Evolutionary conservation across 2,329 filamentous ascomycete species (phyloP).

Genomic region (Colletotrichum nymphaeae): DNA sequence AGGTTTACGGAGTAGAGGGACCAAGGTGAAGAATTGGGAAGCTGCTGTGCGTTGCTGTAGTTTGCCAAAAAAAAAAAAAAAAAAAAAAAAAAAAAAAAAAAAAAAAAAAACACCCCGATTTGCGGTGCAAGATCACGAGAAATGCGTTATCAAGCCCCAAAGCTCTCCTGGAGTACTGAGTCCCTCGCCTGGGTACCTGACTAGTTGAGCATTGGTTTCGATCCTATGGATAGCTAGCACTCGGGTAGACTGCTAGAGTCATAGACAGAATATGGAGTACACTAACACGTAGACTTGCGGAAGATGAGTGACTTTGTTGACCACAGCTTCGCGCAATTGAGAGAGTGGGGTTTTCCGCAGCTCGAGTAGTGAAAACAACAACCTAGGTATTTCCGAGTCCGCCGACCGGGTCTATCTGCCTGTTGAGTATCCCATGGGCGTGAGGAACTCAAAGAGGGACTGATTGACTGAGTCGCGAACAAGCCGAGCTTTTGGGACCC

Average conservation of each 20-base stretch:
- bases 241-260: too few species aligned
- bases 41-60: neutral
- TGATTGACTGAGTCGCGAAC: constrained; percentile 16
- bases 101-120: too few species aligned
- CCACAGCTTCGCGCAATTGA: neutral
- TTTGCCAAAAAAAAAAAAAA: too few species aligned
- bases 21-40: neutral
- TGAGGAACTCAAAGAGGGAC: neutral
- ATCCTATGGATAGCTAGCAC: neutral
- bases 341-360: neutral
- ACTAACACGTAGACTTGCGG: neutral
- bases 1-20: neutral
- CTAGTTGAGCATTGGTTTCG: too few species aligned
- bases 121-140: neutral
- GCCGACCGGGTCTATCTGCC: neutral
- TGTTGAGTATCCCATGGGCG: neutral
- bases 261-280: neutral
- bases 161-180: too few species aligned
- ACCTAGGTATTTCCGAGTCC: constrained; percentile 3
- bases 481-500: constrained; percentile 3
- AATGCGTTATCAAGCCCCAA: neutral
- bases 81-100: too few species aligned
- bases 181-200: too few species aligned
- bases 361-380: neutral
- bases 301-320: neutral